Percentiles rank a stretch among this genome's conserved stretches.
Evolutionary conservation across 805 yeast genomes (phyloP).

Genomic region (Cyberlindnera saturnus): DNA sequence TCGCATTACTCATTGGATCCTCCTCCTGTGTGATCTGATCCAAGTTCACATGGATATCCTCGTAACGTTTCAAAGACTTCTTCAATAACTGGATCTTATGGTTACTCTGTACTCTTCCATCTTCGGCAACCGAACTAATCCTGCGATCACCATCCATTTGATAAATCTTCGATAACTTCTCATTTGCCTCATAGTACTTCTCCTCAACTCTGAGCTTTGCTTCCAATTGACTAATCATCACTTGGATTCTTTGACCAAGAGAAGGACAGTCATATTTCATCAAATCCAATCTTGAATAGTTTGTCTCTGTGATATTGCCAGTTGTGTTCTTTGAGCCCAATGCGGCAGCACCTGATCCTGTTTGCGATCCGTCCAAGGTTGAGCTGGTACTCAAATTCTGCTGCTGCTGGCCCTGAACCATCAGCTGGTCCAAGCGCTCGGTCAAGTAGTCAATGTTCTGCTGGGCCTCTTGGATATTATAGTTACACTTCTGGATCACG

Average conservation of each 20-base stretch:
- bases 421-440: conserved; percentile 62
- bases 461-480: conserved; percentile 85
- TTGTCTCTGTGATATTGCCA: conserved; percentile 24
- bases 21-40: conserved; percentile 57
- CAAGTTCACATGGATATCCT: conserved; percentile 72
- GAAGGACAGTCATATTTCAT: conserved; percentile 92
- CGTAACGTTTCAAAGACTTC: conserved; percentile 80
- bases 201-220: conserved; percentile 91
- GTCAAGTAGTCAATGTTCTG: conserved; percentile 85
- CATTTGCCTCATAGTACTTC: conserved; percentile 89
- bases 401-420: conserved; percentile 16
- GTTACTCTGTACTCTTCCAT: conserved; percentile 77
- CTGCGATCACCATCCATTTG: conserved; percentile 87
- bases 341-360: conserved; percentile 25
- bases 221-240: conserved; percentile 91
- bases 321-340: conserved; percentile 3
- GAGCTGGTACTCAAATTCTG: background rate
- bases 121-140: conserved; percentile 81
- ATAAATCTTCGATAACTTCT: conserved; percentile 79
- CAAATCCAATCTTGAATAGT: conserved; percentile 68
- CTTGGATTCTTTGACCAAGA: conserved; percentile 88
- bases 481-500: conserved; percentile 87
- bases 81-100: conserved; percentile 80
- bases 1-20: conserved; percentile 49
- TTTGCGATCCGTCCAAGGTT: conserved; percentile 19